Percentiles rank a stretch among this genome's conserved stretches.
Evolutionary conservation across 1,284 basidiomycete genomes (phyloP).

Genomic region (Ustilago xerochloae): DNA sequence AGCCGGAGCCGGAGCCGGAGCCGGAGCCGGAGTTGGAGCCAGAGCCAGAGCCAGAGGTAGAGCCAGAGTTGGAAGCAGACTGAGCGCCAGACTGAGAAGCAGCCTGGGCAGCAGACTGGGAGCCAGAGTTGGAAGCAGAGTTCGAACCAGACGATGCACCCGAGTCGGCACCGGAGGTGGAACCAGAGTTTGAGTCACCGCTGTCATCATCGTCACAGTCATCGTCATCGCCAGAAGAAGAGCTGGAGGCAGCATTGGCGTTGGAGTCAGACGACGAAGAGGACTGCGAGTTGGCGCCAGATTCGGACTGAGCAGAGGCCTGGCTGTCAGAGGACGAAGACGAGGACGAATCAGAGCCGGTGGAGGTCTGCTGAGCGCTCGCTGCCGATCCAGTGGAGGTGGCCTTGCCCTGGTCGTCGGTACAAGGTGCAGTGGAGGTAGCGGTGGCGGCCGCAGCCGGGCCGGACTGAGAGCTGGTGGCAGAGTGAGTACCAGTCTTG

Average conservation of each 20-base stretch:
- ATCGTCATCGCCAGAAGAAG: constrained; percentile 2
- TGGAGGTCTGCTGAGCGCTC: constrained; percentile 12
- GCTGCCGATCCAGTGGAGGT: constrained; percentile 10
- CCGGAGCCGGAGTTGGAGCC: constrained; percentile 9
- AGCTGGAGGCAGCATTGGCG: background rate
- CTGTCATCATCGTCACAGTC: constrained; percentile 14
- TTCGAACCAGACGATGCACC: background rate
- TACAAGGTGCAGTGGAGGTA: constrained; percentile 5
- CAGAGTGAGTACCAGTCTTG: constrained; percentile 1
- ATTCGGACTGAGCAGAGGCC: constrained; percentile 5
- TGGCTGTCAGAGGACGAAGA: constrained; percentile 8
- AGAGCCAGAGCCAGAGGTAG: constrained; percentile 10
- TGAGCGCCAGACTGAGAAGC: background rate
- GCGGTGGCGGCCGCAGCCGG: background rate
- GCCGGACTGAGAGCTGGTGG: constrained; percentile 1
- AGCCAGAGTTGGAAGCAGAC: constrained; percentile 9
- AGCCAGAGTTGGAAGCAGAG: constrained; percentile 1
- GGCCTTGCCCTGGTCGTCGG: background rate
- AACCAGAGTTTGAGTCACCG: constrained; percentile 16
- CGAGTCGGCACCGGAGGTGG: constrained; percentile 5
- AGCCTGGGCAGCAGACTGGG: background rate
- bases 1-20: constrained; percentile 9
- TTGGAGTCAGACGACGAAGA: background rate
- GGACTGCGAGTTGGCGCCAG: background rate
- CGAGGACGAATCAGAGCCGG: constrained; percentile 2